Evolutionary conservation across 495 filamentous ascomycete species (phyloP), one percentile per base, ranked within the genome.

Genomic region (Penicillium dipodomyicola): DNA sequence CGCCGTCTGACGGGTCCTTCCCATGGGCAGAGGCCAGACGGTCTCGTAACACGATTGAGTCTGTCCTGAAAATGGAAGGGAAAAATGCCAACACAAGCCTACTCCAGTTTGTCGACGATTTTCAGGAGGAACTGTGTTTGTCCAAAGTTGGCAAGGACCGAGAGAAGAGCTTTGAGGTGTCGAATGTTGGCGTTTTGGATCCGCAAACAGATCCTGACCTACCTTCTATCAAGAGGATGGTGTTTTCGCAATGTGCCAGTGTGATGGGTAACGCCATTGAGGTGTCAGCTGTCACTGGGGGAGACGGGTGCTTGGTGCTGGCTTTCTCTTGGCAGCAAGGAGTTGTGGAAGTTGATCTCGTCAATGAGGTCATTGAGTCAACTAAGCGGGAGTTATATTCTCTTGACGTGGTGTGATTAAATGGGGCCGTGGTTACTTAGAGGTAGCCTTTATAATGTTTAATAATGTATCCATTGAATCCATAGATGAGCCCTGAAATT

Each of bases 201-300:
- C 54, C 60, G 19, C 68, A 68, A 22, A 45, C 53, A 22, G 57
- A 59, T 49, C 27, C 60, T 15, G 56, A 56, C 46, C 39, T 57
- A 19, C 71, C 70, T 52, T 57, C 52, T 32, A 67, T 78, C 17
- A 55, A 65, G 2, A 59, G 75, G 1, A 49, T 75, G 49, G 41
- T 77, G 2, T 81, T 81, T 48, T 76, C 77, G 6, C 79, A 81
- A 62, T 73, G 74, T 59, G 74, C 74, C 11, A 71, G 55, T 59
- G 77, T 77, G 4, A 65, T 67, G 7, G 75, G 75, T 1, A 56
- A 58, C 54, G 75, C 69, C 15, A 56, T 79, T 33, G 65, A 65
- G 43, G 65, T 74, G 7, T 75, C 73, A 29, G 66, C 67, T 22
- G 65, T 70, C 25, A 72, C 71, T 5, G 78, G 74, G n/a, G 69